These are phyloP conservation scores for Globisporangium rhizosaccharum DNA, from an alignment of 352 stramenopile genomes.

Conservation along the genomic window DNA sequence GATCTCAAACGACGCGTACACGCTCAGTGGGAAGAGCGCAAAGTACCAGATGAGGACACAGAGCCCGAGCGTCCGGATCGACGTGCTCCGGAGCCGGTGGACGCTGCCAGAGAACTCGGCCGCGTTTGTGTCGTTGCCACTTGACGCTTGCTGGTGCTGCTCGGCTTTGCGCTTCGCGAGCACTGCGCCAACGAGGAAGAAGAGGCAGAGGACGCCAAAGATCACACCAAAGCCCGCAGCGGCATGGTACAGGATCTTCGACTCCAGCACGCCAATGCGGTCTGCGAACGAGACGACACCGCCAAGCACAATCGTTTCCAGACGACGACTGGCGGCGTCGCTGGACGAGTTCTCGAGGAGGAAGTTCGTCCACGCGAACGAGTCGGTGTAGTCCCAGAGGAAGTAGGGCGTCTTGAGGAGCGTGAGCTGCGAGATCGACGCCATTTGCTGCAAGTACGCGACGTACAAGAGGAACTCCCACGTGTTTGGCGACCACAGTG, in stretches of 20 bases:
- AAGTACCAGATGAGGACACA: constrained; percentile 71
- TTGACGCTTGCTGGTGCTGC: constrained; percentile 17
- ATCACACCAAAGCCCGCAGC: constrained; percentile 41
- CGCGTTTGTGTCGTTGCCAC: not conserved
- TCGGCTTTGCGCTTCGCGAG: constrained; percentile 53
- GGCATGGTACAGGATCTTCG: constrained; percentile 32
- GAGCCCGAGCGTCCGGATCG: constrained; percentile 51
- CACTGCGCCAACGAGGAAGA: constrained; percentile 45
- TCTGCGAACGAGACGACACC: constrained; percentile 55
- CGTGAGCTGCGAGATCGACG: constrained; percentile 49
- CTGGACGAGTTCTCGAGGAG: constrained; percentile 24
- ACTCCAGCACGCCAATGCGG: constrained; percentile 44
- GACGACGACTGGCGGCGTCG: constrained; percentile 22
- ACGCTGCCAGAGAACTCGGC: constrained; percentile 33
- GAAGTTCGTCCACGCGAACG: constrained; percentile 69
- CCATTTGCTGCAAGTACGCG: constrained; percentile 68
- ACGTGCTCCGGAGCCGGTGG: constrained; percentile 48
- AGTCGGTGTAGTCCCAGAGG: constrained; percentile 64
- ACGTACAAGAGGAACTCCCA: constrained; percentile 72
- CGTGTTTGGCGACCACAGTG: constrained; percentile 61
- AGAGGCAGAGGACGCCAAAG: constrained; percentile 21
- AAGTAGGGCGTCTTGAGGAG: constrained; percentile 62
- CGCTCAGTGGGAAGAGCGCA: constrained; percentile 49
- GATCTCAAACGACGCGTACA: constrained; percentile 59
- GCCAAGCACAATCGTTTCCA: constrained; percentile 51